phyloP scores from a whole-genome alignment of 805 yeast species.

The Nakazawaea wyomingensis region DNA sequence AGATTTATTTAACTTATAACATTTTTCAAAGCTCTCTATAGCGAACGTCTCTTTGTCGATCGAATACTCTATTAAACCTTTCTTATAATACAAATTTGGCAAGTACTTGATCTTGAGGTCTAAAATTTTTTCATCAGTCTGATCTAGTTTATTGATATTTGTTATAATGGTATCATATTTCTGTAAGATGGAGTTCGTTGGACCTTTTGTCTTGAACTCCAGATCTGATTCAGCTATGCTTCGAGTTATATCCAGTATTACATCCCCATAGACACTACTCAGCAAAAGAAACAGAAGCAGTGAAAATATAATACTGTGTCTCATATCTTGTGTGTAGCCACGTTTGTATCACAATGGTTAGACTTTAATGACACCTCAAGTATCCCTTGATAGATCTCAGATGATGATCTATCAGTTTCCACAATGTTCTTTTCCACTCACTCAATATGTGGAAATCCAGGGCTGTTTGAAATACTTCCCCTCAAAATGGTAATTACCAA shows the following conservation, averaged over 20 bases:
- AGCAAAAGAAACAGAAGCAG: conserved; percentile 6
- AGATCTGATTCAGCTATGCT: conserved; percentile 9
- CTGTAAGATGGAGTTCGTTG: conserved; percentile 24
- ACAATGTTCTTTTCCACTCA: too few species aligned
- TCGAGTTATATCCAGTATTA: neutral
- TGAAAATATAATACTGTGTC: neutral
- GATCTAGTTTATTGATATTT: conserved; percentile 15
- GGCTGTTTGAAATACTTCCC: too few species aligned
- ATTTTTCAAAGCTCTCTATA: conserved; percentile 42
- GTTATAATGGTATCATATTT: conserved; percentile 23
- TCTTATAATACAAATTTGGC: conserved; percentile 48
- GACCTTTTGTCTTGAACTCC: conserved; percentile 18
- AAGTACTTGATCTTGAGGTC: conserved; percentile 18
- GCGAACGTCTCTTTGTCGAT: conserved; percentile 51
- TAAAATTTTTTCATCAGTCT: neutral
- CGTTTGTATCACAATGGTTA: too few species aligned
- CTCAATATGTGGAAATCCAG: too few species aligned
- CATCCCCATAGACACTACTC: conserved; percentile 2
- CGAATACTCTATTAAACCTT: conserved; percentile 56
- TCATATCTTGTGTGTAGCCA: neutral
- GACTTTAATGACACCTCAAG: too few species aligned
- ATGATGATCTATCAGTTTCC: too few species aligned
- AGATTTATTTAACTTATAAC: conserved; percentile 33
- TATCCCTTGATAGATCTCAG: too few species aligned
- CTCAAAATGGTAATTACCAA: too few species aligned